These are phyloP conservation scores for Globisporangium cederbergense DNA, from an alignment of 352 stramenopile genomes.

Conservation along the genomic window DNA sequence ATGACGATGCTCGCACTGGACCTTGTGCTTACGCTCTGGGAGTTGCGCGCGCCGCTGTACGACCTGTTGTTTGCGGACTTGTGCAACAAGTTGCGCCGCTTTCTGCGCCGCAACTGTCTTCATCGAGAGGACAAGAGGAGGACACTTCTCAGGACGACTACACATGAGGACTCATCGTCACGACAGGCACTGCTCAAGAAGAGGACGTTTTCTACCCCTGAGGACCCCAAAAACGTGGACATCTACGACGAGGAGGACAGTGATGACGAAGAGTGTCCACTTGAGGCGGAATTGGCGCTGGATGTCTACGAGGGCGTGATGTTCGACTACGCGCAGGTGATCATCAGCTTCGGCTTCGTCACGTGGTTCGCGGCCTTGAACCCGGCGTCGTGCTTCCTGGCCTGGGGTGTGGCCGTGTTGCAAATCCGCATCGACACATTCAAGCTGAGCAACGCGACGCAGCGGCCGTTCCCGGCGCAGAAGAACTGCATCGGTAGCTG, in stretches of 20 bases:
- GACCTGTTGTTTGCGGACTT: conserved; percentile 15
- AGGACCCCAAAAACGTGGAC: not conserved
- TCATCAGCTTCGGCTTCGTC: conserved; percentile 58
- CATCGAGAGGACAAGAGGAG: not conserved
- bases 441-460: conserved; percentile 53
- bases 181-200: conserved; percentile 11
- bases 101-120: not conserved
- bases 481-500: conserved; percentile 58
- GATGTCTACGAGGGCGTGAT: conserved; percentile 64
- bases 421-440: conserved; percentile 66
- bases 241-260: conserved; percentile 4
- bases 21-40: conserved; percentile 27
- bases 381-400: conserved; percentile 34
- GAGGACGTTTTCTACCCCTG: not conserved
- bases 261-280: not conserved
- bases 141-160: not conserved
- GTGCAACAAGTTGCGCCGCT: not conserved
- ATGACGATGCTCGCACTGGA: conserved; percentile 40
- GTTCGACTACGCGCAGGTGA: conserved; percentile 72
- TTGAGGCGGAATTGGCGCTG: conserved; percentile 43
- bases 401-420: conserved; percentile 48
- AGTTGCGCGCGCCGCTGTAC: conserved; percentile 35
- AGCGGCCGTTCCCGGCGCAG: conserved; percentile 57
- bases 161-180: not conserved
- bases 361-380: conserved; percentile 59